Percentiles rank a stretch among this genome's conserved stretches.
Evolutionary conservation across 2,329 filamentous ascomycete genomes (phyloP).

Genomic region (Juglanconis oblonga): DNA sequence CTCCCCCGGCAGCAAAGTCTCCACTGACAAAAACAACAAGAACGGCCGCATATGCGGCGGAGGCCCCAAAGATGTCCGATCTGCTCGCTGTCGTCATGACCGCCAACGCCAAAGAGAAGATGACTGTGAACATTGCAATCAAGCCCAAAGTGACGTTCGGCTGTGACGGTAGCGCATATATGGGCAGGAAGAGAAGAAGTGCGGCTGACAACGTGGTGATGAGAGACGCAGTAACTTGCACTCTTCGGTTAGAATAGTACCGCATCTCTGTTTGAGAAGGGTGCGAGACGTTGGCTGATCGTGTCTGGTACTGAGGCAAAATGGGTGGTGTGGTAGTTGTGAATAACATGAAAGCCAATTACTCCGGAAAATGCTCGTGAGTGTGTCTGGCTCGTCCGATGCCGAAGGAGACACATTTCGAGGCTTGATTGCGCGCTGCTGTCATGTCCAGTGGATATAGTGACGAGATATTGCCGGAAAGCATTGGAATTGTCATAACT

Average conservation of each 20-base stretch:
- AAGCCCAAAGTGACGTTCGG: conserved; percentile 10
- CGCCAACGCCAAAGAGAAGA: conserved; percentile 5
- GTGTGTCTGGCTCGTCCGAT: background rate
- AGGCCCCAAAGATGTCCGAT: conserved; percentile 14
- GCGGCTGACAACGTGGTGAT: conserved; percentile 1
- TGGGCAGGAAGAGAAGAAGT: background rate
- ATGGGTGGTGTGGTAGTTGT: background rate
- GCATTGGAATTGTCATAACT: background rate
- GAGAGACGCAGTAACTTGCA: background rate
- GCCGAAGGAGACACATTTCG: background rate
- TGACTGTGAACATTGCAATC: conserved; percentile 10
- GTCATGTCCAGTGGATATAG: background rate
- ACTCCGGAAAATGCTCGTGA: background rate
- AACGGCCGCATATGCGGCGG: conserved; percentile 14
- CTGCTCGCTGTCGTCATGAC: conserved; percentile 14
- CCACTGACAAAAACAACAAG: conserved; percentile 11
- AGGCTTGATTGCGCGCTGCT: background rate
- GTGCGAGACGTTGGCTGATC: background rate
- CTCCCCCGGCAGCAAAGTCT: background rate
- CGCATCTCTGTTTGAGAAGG: background rate
- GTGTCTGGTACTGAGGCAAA: background rate
- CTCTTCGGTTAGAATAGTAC: background rate
- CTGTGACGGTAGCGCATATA: conserved; percentile 3
- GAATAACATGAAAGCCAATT: background rate
- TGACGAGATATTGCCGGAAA: background rate